These are phyloP conservation scores for Jatropha curcas DNA, from an alignment of 345 rosid species.

Conservation along the genomic window DNA sequence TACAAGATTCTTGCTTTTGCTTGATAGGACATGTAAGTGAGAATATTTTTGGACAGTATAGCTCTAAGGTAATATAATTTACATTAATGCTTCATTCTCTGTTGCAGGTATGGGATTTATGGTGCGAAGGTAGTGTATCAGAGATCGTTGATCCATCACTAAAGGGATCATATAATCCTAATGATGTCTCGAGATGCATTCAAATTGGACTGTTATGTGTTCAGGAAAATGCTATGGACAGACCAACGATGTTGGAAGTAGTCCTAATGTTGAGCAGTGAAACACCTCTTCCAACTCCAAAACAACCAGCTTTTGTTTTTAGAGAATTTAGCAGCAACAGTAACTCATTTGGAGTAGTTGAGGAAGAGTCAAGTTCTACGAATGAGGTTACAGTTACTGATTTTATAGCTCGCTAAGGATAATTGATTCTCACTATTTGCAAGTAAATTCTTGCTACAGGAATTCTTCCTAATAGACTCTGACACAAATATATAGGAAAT, in stretches of 20 bases:
- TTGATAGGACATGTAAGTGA: conserved; percentile 5
- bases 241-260: conserved; percentile 14
- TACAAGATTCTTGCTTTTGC: neutral
- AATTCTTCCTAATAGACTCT: too few species aligned
- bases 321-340: neutral
- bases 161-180: neutral
- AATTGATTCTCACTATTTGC: neutral
- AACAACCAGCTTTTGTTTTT: conserved; percentile 11
- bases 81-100: neutral
- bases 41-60: neutral
- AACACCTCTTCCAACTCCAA: neutral
- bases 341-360: neutral
- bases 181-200: conserved; percentile 13
- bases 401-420: neutral
- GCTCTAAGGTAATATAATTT: neutral
- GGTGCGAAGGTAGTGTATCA: conserved; percentile 1
- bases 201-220: conserved; percentile 20
- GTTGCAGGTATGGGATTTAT: conserved; percentile 19
- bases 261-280: conserved; percentile 12
- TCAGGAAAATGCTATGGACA: neutral
- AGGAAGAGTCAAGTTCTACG: neutral
- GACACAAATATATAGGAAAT: too few species aligned
- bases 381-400: neutral
- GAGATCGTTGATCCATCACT: conserved; percentile 18
- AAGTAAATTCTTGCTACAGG: too few species aligned